Percentiles rank a stretch among this genome's conserved stretches.
phyloP scores from a whole-genome alignment of 176 grass and related monocot species.

The Avena sativa region DNA sequence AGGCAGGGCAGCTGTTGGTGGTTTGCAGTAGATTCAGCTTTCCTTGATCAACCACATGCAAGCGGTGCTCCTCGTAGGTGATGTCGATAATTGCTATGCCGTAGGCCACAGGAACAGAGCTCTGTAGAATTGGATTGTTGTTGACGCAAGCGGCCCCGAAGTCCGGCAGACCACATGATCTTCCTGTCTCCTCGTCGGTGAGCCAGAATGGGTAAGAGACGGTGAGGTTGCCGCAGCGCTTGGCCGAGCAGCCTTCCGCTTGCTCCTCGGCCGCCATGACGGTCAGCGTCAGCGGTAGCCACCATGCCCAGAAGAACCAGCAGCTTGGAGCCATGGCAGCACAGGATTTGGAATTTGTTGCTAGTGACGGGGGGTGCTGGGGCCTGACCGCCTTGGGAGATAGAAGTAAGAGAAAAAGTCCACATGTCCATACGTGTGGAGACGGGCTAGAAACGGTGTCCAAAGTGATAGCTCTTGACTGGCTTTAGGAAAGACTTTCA shows the following conservation, averaged over 20 bases:
- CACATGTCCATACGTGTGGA: too few species aligned
- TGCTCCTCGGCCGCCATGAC: not conserved
- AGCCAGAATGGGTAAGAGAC: slow-evolving; percentile 38
- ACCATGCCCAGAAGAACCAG: not conserved
- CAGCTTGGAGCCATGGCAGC: not conserved
- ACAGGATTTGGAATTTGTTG: not conserved
- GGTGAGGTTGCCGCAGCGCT: slow-evolving; percentile 35
- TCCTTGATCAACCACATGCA: slow-evolving; percentile 19
- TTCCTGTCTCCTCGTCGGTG: not conserved
- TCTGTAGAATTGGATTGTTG: not conserved
- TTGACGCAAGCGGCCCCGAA: slow-evolving; percentile 38
- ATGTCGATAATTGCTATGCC: slow-evolving; percentile 30
- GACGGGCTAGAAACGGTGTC: too few species aligned
- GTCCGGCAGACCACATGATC: not conserved
- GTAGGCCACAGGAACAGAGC: not conserved
- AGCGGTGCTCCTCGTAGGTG: slow-evolving; percentile 26
- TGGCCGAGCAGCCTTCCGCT: not conserved
- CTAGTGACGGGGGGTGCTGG: not conserved
- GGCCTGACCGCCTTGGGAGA: not conserved
- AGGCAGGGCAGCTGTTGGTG: not conserved
- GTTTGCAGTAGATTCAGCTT: not conserved
- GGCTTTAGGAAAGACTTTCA: too few species aligned
- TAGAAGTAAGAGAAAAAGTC: not conserved
- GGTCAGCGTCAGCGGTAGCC: not conserved
- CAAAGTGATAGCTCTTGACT: too few species aligned